These are phyloP conservation scores for Plectosphaerella cucumerina DNA, from an alignment of 2,329 filamentous ascomycete genomes.

Conservation along the genomic window DNA sequence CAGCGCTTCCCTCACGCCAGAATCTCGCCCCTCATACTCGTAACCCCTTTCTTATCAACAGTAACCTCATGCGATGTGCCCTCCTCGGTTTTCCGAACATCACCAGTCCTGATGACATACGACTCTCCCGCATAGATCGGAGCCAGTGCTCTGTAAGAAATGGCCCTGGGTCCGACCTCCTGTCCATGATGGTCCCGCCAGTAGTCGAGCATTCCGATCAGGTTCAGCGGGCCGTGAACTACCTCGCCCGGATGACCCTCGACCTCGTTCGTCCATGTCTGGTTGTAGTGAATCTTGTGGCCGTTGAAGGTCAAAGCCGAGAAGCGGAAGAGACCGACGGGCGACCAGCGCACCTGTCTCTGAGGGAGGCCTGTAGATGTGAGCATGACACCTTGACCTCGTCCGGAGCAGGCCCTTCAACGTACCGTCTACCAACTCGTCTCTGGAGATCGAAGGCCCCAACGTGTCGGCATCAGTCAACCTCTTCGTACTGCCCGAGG, in stretches of 20 bases:
- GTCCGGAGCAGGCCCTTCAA: too few species aligned
- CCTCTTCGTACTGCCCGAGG: background rate
- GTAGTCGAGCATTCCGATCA: slow-evolving; percentile 70
- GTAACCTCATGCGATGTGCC: slow-evolving; percentile 35
- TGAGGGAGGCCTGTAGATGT: slow-evolving; percentile 13
- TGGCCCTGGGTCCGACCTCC: slow-evolving; percentile 15
- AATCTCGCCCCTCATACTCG: slow-evolving; percentile 31
- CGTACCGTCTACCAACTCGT: background rate
- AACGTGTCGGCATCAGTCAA: background rate
- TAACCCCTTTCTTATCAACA: slow-evolving; percentile 35
- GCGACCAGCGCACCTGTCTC: slow-evolving; percentile 37
- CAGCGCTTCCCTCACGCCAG: background rate
- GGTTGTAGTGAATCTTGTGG: slow-evolving; percentile 80
- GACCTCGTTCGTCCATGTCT: slow-evolving; percentile 56
- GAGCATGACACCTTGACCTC: background rate
- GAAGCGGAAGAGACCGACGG: slow-evolving; percentile 67
- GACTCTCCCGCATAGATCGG: slow-evolving; percentile 67
- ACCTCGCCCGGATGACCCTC: slow-evolving; percentile 71
- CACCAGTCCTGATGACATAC: slow-evolving; percentile 56
- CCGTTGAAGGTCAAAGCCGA: slow-evolving; percentile 83
- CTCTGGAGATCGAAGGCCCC: background rate
- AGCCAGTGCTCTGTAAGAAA: slow-evolving; percentile 65
- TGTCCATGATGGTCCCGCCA: slow-evolving; percentile 44
- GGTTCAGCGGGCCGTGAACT: slow-evolving; percentile 76
- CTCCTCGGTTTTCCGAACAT: slow-evolving; percentile 28